Percentiles rank a stretch among this genome's conserved stretches.
phyloP scores from a whole-genome alignment of 2,329 filamentous ascomycete genomes.

The Curvularia eragrostidis region DNA sequence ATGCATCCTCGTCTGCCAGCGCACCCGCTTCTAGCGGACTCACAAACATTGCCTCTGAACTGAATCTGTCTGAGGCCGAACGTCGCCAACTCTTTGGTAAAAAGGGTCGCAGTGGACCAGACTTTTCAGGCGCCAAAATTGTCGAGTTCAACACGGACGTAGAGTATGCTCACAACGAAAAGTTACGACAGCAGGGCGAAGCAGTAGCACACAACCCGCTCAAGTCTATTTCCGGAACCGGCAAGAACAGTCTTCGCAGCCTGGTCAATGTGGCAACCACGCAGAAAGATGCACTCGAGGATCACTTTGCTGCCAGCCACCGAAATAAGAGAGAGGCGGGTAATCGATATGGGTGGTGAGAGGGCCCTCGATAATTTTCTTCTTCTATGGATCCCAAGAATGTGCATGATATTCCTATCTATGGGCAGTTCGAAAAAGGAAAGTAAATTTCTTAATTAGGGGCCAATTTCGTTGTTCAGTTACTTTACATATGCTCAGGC shows the following conservation, averaged over 20 bases:
- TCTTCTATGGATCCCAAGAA: neutral
- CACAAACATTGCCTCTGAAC: slow-evolving; percentile 72
- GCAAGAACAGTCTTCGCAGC: slow-evolving; percentile 89
- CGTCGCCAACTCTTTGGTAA: slow-evolving; percentile 87
- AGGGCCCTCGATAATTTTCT: neutral
- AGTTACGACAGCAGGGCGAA: slow-evolving; percentile 72
- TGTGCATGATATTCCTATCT: neutral
- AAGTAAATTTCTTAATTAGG: neutral
- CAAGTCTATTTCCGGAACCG: slow-evolving; percentile 75
- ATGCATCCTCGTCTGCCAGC: slow-evolving; percentile 17
- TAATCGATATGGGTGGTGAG: slow-evolving; percentile 80
- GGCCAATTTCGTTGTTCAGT: neutral
- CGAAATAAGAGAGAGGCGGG: slow-evolving; percentile 83
- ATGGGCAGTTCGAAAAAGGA: neutral
- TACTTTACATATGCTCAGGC: neutral
- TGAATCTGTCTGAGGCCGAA: slow-evolving; percentile 79
- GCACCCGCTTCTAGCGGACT: slow-evolving; percentile 61
- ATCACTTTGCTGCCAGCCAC: slow-evolving; percentile 84
- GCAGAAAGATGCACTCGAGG: slow-evolving; percentile 87
- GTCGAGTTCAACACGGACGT: slow-evolving; percentile 87
- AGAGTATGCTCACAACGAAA: slow-evolving; percentile 87
- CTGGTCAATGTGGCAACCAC: slow-evolving; percentile 81
- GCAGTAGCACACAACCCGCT: slow-evolving; percentile 79
- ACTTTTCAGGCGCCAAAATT: slow-evolving; percentile 66
- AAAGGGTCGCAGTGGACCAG: slow-evolving; percentile 53